Evolutionary conservation across 257 asterid species (phyloP).

Genomic region (Parsonsia alboflavescens): DNA sequence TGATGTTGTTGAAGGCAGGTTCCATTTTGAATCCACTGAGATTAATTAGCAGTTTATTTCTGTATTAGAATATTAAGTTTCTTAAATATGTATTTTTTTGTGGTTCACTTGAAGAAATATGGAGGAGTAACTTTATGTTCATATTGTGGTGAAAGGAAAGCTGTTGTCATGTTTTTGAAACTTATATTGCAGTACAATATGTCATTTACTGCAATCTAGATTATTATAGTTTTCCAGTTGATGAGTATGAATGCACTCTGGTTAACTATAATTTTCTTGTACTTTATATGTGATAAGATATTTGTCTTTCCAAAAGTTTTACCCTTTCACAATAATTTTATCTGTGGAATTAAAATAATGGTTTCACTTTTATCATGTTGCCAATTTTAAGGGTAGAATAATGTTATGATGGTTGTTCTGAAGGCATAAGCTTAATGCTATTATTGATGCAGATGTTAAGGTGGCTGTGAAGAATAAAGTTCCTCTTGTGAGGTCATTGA

Average conservation of each 20-base stretch:
- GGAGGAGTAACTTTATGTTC: neutral
- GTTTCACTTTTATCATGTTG: neutral
- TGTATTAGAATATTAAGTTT: neutral
- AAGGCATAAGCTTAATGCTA: conserved; percentile 2
- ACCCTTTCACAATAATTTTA: neutral
- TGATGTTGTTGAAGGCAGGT: conserved; percentile 89
- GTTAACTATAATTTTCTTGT: neutral
- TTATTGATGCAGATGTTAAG: conserved; percentile 76
- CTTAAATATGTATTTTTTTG: neutral
- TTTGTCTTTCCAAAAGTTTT: neutral
- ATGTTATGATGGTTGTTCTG: neutral
- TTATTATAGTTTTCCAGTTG: neutral
- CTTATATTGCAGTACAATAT: neutral
- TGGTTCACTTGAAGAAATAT: neutral
- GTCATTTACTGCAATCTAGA: neutral
- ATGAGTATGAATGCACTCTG: neutral
- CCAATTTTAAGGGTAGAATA: neutral
- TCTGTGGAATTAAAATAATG: neutral
- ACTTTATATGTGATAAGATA: neutral
- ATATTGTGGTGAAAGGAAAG: neutral
- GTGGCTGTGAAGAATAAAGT: conserved; percentile 90
- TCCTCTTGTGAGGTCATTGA: conserved; percentile 90
- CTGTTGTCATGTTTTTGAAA: neutral
- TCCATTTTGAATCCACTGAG: conserved; percentile 10
- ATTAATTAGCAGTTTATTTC: neutral